These are phyloP conservation scores for Cyclotella baltica DNA, from an alignment of 108 stramenopile genomes.

Conservation along the genomic window DNA sequence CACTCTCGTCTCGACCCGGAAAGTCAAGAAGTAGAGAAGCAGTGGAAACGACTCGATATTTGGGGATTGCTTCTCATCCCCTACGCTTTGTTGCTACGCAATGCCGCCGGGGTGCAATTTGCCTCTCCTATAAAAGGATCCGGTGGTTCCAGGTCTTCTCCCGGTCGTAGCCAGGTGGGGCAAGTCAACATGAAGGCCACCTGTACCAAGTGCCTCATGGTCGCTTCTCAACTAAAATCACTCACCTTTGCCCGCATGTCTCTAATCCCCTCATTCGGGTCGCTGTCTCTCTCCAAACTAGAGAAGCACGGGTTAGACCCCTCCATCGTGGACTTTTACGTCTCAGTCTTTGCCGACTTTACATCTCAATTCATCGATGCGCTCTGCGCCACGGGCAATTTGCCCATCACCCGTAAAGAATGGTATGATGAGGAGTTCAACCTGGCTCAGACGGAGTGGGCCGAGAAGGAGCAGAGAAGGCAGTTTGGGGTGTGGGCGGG, in stretches of 20 bases:
- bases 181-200: constrained; percentile 50
- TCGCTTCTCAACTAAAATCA: constrained; percentile 65
- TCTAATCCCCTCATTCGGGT: constrained; percentile 65
- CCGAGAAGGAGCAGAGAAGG: constrained; percentile 58
- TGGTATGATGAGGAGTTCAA: constrained; percentile 76
- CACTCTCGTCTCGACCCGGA: constrained; percentile 60
- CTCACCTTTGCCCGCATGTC: constrained; percentile 75
- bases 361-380: constrained; percentile 71
- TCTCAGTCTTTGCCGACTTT: constrained; percentile 73
- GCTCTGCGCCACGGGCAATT: constrained; percentile 52
- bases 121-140: constrained; percentile 56
- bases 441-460: constrained; percentile 60
- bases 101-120: constrained; percentile 36
- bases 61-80: constrained; percentile 72
- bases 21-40: constrained; percentile 38
- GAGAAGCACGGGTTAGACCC: constrained; percentile 33
- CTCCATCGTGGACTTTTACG: constrained; percentile 65
- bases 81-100: constrained; percentile 69
- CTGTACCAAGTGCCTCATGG: constrained; percentile 61
- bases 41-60: constrained; percentile 76
- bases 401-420: constrained; percentile 74
- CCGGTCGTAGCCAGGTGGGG: constrained; percentile 10
- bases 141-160: constrained; percentile 21
- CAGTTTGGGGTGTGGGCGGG: constrained; percentile 72
- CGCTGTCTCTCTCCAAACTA: constrained; percentile 21